A percentile compares a stretch with the other conserved stretches of the same genome.
phyloP scores from a whole-genome alignment of 2,329 filamentous ascomycete species.

The Pseudocercospora crystallina region DNA sequence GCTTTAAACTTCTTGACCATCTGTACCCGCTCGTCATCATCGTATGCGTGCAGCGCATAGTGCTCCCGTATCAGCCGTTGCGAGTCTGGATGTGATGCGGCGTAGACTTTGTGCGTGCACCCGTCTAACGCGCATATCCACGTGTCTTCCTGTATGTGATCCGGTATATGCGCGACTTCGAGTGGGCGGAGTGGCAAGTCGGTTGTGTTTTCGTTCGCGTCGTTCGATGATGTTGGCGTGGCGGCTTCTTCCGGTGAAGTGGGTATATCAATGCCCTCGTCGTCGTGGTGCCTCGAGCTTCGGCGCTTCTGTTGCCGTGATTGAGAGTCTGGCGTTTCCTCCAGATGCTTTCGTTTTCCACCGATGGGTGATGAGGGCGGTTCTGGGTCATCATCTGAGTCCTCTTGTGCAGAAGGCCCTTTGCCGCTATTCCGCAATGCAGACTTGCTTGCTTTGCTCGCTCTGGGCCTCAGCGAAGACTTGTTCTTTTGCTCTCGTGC shows the following conservation, averaged over 20 bases:
- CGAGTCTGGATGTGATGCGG: slow-evolving; percentile 57
- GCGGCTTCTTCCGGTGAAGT: slow-evolving; percentile 33
- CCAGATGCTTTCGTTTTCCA: slow-evolving; percentile 19
- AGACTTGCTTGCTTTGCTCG: slow-evolving; percentile 32
- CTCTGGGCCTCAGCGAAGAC: slow-evolving; percentile 35
- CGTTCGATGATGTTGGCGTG: background rate
- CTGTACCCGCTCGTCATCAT: slow-evolving; percentile 51
- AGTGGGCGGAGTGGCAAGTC: slow-evolving; percentile 30
- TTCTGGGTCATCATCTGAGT: slow-evolving; percentile 20
- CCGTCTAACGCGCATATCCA: slow-evolving; percentile 67
- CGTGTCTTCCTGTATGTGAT: slow-evolving; percentile 47
- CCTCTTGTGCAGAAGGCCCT: slow-evolving; percentile 28
- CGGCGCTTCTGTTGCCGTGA: slow-evolving; percentile 22
- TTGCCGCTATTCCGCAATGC: slow-evolving; percentile 27
- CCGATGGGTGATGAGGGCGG: slow-evolving; percentile 18
- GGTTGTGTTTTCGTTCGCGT: slow-evolving; percentile 7
- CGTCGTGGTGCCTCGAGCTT: slow-evolving; percentile 25
- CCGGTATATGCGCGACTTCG: slow-evolving; percentile 13
- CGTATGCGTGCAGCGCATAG: slow-evolving; percentile 60
- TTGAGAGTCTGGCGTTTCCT: slow-evolving; percentile 6
- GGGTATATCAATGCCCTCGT: slow-evolving; percentile 38
- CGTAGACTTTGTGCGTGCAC: slow-evolving; percentile 64
- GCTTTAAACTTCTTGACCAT: slow-evolving; percentile 58
- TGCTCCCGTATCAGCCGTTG: slow-evolving; percentile 61
- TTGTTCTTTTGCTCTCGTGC: slow-evolving; percentile 32